Evolutionary conservation across 176 grass and related monocot species (phyloP).

Genomic region (Triticum timopheevii): DNA sequence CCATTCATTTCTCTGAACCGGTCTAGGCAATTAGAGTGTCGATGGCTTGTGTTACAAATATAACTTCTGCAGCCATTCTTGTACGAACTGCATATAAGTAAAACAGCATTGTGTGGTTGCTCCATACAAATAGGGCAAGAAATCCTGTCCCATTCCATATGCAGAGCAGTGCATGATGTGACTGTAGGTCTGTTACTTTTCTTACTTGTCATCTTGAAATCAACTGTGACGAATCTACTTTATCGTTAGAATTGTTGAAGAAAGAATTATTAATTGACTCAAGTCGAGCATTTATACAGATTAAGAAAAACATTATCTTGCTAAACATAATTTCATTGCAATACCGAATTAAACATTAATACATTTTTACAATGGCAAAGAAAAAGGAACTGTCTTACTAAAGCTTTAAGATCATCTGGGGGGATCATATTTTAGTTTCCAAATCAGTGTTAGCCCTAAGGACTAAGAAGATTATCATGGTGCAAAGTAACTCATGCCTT

Average conservation of each 20-base stretch:
- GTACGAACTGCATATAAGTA: conserved; percentile 82
- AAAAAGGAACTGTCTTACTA: background rate
- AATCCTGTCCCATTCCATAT: conserved; percentile 94
- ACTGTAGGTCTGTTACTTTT: conserved; percentile 61
- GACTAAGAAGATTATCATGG: background rate
- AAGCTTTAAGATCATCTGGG: background rate
- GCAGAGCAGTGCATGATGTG: conserved; percentile 59
- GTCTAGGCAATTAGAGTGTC: conserved; percentile 98
- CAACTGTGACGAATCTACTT: conserved; percentile 64
- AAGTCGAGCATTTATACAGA: conserved; percentile 29
- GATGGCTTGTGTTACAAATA: conserved; percentile 94
- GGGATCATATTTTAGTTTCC: background rate
- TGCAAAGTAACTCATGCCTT: background rate
- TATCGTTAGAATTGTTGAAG: conserved; percentile 55
- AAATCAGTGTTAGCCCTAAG: conserved; percentile 7
- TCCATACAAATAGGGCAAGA: conserved; percentile 99
- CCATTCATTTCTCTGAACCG: conserved; percentile 87
- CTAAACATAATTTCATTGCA: conserved; percentile 19
- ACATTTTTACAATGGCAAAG: background rate
- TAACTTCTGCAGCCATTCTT: conserved; percentile 95
- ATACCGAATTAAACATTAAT: background rate
- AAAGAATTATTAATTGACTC: conserved; percentile 7
- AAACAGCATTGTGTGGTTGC: conserved; percentile 96
- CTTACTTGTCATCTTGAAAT: conserved; percentile 78
- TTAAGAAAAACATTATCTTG: background rate